Conservation (phyloP, 805 yeast species). For the Saturnispora sanitii region DNA sequence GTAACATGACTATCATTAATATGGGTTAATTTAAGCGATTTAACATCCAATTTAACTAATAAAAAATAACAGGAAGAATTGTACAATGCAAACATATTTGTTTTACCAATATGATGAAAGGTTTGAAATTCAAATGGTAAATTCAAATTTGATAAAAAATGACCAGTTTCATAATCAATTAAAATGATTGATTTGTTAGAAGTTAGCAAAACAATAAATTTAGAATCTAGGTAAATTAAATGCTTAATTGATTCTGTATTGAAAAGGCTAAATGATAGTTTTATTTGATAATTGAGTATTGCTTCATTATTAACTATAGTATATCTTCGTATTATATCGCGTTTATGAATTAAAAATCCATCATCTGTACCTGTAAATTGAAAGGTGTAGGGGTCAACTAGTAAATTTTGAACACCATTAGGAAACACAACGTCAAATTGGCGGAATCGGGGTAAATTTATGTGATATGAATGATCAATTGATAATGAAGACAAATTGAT, state of each 20-base stretch:
- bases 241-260: neutral
- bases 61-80: constrained; percentile 3
- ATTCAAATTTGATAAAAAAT: neutral
- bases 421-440: neutral
- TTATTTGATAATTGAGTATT: neutral
- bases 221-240: neutral
- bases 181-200: constrained; percentile 1
- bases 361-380: neutral
- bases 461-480: neutral
- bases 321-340: constrained; percentile 1
- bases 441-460: neutral
- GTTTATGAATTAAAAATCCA: neutral
- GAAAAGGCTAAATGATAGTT: neutral
- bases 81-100: constrained; percentile 5
- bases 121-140: constrained; percentile 4
- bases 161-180: constrained; percentile 6
- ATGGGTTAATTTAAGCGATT: neutral
- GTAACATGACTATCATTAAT: constrained; percentile 9
- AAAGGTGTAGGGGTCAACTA: neutral
- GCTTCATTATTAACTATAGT: neutral
- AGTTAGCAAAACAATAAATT: neutral
- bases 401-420: neutral
- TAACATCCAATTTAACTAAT: constrained; percentile 1
- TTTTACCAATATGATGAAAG: constrained; percentile 3
- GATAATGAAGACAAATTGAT: neutral